Evolutionary conservation across 257 asterid genomes (phyloP).

Genomic region (Jaltomata sinuosa): DNA sequence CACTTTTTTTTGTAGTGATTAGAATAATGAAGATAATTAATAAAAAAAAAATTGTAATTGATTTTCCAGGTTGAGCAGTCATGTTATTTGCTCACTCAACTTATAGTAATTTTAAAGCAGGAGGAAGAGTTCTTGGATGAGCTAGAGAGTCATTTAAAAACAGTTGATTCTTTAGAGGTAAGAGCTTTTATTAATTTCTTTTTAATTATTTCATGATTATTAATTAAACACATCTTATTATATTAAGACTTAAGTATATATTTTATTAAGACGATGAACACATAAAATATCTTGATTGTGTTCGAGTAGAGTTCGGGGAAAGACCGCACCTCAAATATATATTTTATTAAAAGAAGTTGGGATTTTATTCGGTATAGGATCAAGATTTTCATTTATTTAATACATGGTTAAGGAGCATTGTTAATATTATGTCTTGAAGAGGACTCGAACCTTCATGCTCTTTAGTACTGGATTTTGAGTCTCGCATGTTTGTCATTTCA

Average conservation of each 20-base stretch:
- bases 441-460: not conserved
- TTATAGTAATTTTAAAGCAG: slow-evolving; percentile 36
- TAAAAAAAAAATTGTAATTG: not conserved
- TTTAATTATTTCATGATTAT: not conserved
- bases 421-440: not conserved
- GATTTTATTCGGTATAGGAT: not conserved
- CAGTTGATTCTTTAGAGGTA: slow-evolving; percentile 36
- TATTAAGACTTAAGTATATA: too few species aligned
- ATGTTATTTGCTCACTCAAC: slow-evolving; percentile 51
- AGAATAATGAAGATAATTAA: not conserved
- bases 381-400: not conserved
- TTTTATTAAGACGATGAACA: not conserved
- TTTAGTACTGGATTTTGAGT: not conserved
- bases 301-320: not conserved
- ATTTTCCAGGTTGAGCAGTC: slow-evolving; percentile 36
- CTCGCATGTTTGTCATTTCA: not conserved
- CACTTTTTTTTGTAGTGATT: not conserved
- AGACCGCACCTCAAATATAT: not conserved
- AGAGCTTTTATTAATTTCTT: not conserved
- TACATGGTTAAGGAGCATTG: not conserved
- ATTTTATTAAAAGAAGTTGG: not conserved
- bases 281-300: too few species aligned
- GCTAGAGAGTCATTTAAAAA: slow-evolving; percentile 24
- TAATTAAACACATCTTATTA: too few species aligned
- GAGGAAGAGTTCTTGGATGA: slow-evolving; percentile 27